Conservation (phyloP, 768 basidiomycete genomes). For the Xerocomellus chrysenteron region DNA sequence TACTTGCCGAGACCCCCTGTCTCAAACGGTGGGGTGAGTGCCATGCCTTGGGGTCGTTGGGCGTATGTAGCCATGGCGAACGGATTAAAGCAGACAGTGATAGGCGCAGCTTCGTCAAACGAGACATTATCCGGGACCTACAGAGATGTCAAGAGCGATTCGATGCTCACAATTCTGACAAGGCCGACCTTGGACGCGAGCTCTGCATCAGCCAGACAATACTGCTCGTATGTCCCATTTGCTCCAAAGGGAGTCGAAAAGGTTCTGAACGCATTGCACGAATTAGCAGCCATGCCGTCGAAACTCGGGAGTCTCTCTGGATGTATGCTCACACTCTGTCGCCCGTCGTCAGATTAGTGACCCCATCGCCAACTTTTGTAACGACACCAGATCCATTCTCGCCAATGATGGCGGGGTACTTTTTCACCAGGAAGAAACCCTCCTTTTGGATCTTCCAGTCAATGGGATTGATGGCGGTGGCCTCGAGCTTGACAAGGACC, state of each 20-base stretch:
- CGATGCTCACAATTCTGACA: not conserved
- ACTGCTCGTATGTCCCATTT: constrained; percentile 23
- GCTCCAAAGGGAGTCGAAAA: constrained; percentile 1
- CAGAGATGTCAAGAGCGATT: not conserved
- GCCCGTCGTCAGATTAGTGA: constrained; percentile 33
- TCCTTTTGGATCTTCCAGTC: constrained; percentile 28
- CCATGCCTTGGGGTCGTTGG: constrained; percentile 24
- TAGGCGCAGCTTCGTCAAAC: constrained; percentile 38
- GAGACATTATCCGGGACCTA: constrained; percentile 35
- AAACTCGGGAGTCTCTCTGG: too few relatives aligned
- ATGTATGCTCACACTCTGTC: constrained; percentile 34
- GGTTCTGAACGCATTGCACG: not conserved
- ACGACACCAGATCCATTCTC: constrained; percentile 38
- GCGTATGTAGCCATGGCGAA: constrained; percentile 37
- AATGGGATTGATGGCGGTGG: constrained; percentile 45
- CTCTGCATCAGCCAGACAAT: constrained; percentile 20
- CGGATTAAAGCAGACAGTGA: constrained; percentile 33
- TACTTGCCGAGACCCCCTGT: constrained; percentile 30
- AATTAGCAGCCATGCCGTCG: not conserved
- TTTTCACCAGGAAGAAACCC: constrained; percentile 21
- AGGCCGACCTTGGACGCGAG: constrained; percentile 17
- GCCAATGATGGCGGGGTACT: constrained; percentile 39
- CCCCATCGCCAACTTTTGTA: constrained; percentile 36
- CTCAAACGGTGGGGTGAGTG: constrained; percentile 27
- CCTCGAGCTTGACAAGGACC: constrained; percentile 41